These are phyloP conservation scores for Populus ilicifolia DNA, from an alignment of 345 rosid species.

Conservation along the genomic window DNA sequence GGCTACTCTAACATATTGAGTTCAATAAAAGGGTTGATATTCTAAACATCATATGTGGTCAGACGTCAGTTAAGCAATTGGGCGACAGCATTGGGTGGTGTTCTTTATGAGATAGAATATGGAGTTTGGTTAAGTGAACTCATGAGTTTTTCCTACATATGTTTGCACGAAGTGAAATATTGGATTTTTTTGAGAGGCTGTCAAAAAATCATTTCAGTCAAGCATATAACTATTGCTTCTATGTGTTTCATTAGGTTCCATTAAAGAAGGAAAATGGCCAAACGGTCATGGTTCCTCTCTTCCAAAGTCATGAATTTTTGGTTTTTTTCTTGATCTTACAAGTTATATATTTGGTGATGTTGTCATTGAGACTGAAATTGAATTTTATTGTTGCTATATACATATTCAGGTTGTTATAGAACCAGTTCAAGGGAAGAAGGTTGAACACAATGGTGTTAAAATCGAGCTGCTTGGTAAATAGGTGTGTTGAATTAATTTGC, in stretches of 20 bases:
- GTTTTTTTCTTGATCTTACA: slow-evolving; percentile 2
- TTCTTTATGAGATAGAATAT: not conserved
- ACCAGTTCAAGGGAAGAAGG: slow-evolving; percentile 80
- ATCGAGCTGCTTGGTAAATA: slow-evolving; percentile 92
- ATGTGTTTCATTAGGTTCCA: slow-evolving; percentile 32
- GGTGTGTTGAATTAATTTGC: slow-evolving; percentile 27
- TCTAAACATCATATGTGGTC: not conserved
- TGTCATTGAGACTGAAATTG: not conserved
- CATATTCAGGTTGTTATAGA: slow-evolving; percentile 42
- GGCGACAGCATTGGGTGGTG: not conserved
- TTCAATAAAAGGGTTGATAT: not conserved
- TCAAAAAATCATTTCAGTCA: not conserved
- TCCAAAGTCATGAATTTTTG: slow-evolving; percentile 36
- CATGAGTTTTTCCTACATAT: not conserved
- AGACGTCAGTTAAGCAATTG: not conserved
- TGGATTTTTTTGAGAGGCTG: not conserved
- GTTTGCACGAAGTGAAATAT: not conserved
- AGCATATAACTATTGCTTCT: not conserved
- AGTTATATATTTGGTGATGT: not conserved
- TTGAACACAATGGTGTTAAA: slow-evolving; percentile 90
- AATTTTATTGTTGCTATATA: not conserved
- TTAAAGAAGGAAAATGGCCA: slow-evolving; percentile 57
- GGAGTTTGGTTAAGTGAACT: not conserved
- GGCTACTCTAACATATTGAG: not conserved
- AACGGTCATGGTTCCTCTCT: slow-evolving; percentile 46